phyloP scores from a whole-genome alignment of 2,329 filamentous ascomycete genomes.

The Arthrobotrys musiformis region DNA sequence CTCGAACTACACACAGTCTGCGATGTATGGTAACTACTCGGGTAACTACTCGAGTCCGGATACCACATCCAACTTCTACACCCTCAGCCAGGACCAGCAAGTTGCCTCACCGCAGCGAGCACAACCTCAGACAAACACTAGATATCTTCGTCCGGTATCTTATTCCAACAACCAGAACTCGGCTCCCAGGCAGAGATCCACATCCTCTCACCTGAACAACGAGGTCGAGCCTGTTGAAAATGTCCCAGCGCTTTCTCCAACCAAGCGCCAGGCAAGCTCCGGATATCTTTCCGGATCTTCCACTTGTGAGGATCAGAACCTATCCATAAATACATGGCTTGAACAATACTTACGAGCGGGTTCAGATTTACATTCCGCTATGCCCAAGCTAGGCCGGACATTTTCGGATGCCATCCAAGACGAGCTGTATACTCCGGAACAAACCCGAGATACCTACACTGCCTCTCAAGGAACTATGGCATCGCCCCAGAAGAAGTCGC shows the following conservation, averaged over 20 bases:
- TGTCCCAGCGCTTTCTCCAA: slow-evolving; percentile 58
- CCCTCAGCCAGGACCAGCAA: slow-evolving; percentile 40
- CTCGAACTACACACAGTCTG: slow-evolving; percentile 44
- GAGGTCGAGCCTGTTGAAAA: slow-evolving; percentile 57
- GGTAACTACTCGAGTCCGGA: slow-evolving; percentile 21
- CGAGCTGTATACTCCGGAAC: slow-evolving; percentile 81
- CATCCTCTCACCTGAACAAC: slow-evolving; percentile 40
- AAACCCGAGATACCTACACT: slow-evolving; percentile 65
- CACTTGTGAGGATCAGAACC: slow-evolving; percentile 59
- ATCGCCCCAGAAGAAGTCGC: slow-evolving; percentile 76
- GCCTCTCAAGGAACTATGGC: slow-evolving; percentile 68
- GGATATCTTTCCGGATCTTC: slow-evolving; percentile 48
- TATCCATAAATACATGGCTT: slow-evolving; percentile 65
- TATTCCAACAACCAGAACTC: slow-evolving; percentile 38
- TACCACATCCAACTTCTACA: slow-evolving; percentile 32
- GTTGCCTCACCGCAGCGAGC: slow-evolving; percentile 42
- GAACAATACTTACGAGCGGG: slow-evolving; percentile 75
- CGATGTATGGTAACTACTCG: slow-evolving; percentile 48
- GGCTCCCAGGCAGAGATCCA: slow-evolving; percentile 32
- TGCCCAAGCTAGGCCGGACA: slow-evolving; percentile 83
- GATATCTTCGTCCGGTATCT: slow-evolving; percentile 46
- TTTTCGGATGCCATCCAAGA: slow-evolving; percentile 87
- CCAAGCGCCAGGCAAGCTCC: slow-evolving; percentile 53
- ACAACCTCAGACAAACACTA: slow-evolving; percentile 46
- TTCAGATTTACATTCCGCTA: slow-evolving; percentile 69